Conservation (phyloP, 164 flowering plant species). For the Nymphaea colorata region DNA sequence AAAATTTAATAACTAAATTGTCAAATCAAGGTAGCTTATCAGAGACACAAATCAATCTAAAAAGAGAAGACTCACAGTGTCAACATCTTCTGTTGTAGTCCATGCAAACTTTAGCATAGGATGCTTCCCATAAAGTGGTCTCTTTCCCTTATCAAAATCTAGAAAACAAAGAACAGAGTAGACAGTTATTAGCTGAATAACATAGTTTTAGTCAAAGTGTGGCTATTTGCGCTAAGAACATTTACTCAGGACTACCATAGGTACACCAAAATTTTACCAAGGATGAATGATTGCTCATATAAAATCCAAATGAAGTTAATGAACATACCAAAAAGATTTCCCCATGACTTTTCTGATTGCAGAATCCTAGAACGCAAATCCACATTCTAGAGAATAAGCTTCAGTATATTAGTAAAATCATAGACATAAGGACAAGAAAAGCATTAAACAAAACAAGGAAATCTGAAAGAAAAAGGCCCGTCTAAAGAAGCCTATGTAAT, state of each 20-base stretch:
- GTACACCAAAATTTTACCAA: too few species aligned
- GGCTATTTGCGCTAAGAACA: too few species aligned
- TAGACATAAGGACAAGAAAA: not conserved
- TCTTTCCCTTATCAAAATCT: constrained; percentile 65
- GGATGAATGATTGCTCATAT: too few species aligned
- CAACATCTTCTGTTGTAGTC: constrained; percentile 77
- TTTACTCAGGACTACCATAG: too few species aligned
- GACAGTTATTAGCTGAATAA: not conserved
- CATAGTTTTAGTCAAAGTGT: not conserved
- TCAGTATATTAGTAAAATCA: not conserved
- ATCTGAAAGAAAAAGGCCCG: not conserved
- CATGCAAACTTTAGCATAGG: constrained; percentile 90
- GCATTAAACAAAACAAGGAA: not conserved
- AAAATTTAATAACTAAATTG: too few species aligned
- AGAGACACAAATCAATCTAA: not conserved
- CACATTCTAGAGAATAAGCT: constrained; percentile 41
- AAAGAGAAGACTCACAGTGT: constrained; percentile 43
- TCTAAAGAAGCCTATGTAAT: not conserved
- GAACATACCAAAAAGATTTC: constrained; percentile 43
- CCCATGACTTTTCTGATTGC: constrained; percentile 38
- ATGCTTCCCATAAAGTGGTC: constrained; percentile 85
- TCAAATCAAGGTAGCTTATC: too few species aligned
- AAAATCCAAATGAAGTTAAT: not conserved
- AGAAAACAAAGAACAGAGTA: constrained; percentile 11
- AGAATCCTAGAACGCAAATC: constrained; percentile 48